These are phyloP conservation scores for Racocetra persica DNA, from an alignment of 371 early-diverging fungal species.

Conservation along the genomic window DNA sequence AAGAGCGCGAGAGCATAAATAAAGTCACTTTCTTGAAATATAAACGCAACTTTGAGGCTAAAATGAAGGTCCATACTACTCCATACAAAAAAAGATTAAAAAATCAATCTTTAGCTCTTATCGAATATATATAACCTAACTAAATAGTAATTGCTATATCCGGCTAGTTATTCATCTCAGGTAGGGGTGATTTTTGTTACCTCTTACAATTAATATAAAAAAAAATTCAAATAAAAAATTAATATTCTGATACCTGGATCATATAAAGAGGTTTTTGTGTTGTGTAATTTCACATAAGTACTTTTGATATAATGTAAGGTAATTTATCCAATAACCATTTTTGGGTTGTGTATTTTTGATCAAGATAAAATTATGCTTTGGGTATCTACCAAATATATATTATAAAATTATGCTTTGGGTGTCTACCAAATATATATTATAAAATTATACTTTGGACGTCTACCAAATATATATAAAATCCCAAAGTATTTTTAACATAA, in stretches of 20 bases:
- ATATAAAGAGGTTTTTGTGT: constrained; percentile 11
- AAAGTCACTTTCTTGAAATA: not conserved
- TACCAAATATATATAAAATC: not conserved
- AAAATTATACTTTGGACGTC: not conserved
- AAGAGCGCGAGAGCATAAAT: not conserved
- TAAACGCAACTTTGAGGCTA: not conserved
- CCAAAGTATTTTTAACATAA: not conserved
- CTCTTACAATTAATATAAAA: not conserved
- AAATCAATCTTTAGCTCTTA: not conserved
- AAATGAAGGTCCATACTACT: too few species aligned
- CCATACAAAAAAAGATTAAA: too few species aligned
- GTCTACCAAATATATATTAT: not conserved
- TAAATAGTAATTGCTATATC: not conserved
- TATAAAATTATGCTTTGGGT: not conserved
- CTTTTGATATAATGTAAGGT: not conserved
- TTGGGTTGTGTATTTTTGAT: not conserved
- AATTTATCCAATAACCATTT: not conserved
- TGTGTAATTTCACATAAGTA: not conserved
- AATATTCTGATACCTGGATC: constrained; percentile 4
- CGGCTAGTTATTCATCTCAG: not conserved
- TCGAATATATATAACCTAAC: not conserved
- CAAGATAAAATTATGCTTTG: not conserved
- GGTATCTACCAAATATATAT: not conserved
- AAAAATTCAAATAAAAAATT: constrained; percentile 25
- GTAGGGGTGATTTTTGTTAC: not conserved